These are phyloP conservation scores for Thermomucor indicae-seudaticae DNA, from an alignment of 371 early-diverging fungal species.

Conservation along the genomic window DNA sequence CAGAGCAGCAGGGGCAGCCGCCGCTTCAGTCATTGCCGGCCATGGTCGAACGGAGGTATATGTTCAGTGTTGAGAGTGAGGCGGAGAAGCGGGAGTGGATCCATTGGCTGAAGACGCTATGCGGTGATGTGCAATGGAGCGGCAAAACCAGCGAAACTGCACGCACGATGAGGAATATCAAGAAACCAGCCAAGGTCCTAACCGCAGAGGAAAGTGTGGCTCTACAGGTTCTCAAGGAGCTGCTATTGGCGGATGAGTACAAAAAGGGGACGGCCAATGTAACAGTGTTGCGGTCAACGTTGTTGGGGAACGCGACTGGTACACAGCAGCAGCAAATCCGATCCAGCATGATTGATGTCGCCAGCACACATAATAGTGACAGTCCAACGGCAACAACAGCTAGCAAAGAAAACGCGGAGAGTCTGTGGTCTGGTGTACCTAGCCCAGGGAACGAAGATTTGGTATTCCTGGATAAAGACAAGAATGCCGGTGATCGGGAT, in stretches of 20 bases:
- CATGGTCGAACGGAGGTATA: slow-evolving; percentile 47
- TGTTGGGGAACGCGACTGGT: no score
- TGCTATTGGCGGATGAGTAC: slow-evolving; percentile 49
- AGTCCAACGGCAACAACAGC: not conserved
- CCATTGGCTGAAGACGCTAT: slow-evolving; percentile 20
- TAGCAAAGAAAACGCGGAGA: slow-evolving; percentile 4
- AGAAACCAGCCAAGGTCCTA: slow-evolving; percentile 16
- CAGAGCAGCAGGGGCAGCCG: not conserved
- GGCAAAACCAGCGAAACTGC: slow-evolving; percentile 22
- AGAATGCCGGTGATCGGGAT: not conserved
- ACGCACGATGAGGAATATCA: no score
- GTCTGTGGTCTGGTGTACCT: slow-evolving; percentile 3
- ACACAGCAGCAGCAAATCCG: slow-evolving; percentile 2
- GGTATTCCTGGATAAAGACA: not conserved
- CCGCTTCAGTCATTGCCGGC: not conserved
- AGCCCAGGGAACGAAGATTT: slow-evolving; percentile 9
- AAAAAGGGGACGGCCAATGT: slow-evolving; percentile 29
- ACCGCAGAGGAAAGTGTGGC: slow-evolving; percentile 41
- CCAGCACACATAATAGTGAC: no score
- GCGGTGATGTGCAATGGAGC: slow-evolving; percentile 26
- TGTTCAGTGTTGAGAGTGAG: slow-evolving; percentile 54
- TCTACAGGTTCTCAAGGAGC: slow-evolving; percentile 55
- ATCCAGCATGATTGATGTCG: slow-evolving; percentile 6
- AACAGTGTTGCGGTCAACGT: slow-evolving; percentile 11
- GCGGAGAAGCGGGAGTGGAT: slow-evolving; percentile 50